Percentiles rank a stretch among this genome's conserved stretches.
phyloP scores from a whole-genome alignment of 768 basidiomycete species.

The Tulasnella sp. region DNA sequence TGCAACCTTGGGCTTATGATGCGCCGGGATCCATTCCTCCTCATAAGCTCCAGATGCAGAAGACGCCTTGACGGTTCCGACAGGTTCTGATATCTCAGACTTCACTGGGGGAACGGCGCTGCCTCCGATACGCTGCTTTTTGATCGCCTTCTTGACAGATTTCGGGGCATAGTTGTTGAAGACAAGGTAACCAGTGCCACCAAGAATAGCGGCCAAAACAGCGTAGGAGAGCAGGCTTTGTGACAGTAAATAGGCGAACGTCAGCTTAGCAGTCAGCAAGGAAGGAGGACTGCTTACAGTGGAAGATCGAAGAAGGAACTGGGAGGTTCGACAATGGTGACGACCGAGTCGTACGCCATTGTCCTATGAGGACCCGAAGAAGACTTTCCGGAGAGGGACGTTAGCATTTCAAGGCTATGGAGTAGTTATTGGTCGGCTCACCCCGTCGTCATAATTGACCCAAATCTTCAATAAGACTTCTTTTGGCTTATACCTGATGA shows the following conservation, averaged over 20 bases:
- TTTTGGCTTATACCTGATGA: constrained; percentile 42
- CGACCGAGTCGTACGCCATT: constrained; percentile 60
- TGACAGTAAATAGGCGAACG: constrained; percentile 23
- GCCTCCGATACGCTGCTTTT: constrained; percentile 26
- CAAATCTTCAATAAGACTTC: constrained; percentile 64
- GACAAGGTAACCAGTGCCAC: constrained; percentile 51
- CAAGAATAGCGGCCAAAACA: constrained; percentile 52
- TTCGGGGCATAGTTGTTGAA: constrained; percentile 58
- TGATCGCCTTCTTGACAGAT: constrained; percentile 35
- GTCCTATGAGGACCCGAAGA: constrained; percentile 53
- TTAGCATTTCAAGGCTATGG: not conserved
- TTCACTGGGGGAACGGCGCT: constrained; percentile 18
- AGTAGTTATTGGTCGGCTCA: constrained; percentile 26
- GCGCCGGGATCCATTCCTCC: constrained; percentile 90
- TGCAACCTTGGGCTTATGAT: constrained; percentile 56
- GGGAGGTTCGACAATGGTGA: constrained; percentile 73
- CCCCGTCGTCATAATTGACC: constrained; percentile 61
- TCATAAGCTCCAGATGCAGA: constrained; percentile 63
- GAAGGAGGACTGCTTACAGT: constrained; percentile 41
- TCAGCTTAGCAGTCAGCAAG: constrained; percentile 5
- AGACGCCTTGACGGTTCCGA: constrained; percentile 35
- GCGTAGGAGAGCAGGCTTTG: constrained; percentile 53
- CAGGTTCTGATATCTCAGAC: constrained; percentile 39
- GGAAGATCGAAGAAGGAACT: constrained; percentile 68
- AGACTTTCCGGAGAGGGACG: not conserved